Evolutionary conservation across 2,329 filamentous ascomycete genomes (phyloP).

Genomic region (Sporothrix euskadiensis): DNA sequence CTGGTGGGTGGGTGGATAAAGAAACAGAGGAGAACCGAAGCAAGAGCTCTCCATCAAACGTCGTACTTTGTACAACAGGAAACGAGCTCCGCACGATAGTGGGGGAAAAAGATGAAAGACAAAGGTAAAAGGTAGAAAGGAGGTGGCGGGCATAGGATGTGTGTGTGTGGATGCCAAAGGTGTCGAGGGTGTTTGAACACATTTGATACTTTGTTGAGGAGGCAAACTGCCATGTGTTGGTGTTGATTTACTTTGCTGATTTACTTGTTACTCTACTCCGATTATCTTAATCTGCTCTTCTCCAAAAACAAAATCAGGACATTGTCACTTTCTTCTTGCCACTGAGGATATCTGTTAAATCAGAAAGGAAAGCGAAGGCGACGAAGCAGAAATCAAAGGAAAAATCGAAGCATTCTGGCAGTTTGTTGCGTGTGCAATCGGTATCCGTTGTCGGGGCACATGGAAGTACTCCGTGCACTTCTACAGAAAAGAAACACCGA

Average conservation of each 20-base stretch:
- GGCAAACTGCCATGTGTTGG: not conserved
- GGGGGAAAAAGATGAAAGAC: not conserved
- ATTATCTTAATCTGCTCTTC: not conserved
- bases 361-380: not conserved
- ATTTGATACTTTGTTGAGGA: not conserved
- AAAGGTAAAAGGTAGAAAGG: not conserved
- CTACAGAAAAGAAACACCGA: not conserved
- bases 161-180: not conserved
- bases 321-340: not conserved
- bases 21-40: not conserved
- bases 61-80: not conserved
- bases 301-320: not conserved
- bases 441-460: not conserved
- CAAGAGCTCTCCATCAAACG: not conserved
- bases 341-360: not conserved
- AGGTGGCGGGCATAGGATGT: not conserved
- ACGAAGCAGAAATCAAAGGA: not conserved
- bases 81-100: not conserved
- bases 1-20: not conserved
- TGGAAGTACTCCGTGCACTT: not conserved
- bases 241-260: not conserved
- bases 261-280: not conserved
- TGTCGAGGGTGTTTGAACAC: not conserved
- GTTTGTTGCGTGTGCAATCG: not conserved
- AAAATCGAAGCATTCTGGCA: slow-evolving; percentile 3